Percentiles rank a stretch among this genome's conserved stretches.
Conservation (phyloP, 352 stramenopile genomes). For the Globisporangium alternatum region DNA sequence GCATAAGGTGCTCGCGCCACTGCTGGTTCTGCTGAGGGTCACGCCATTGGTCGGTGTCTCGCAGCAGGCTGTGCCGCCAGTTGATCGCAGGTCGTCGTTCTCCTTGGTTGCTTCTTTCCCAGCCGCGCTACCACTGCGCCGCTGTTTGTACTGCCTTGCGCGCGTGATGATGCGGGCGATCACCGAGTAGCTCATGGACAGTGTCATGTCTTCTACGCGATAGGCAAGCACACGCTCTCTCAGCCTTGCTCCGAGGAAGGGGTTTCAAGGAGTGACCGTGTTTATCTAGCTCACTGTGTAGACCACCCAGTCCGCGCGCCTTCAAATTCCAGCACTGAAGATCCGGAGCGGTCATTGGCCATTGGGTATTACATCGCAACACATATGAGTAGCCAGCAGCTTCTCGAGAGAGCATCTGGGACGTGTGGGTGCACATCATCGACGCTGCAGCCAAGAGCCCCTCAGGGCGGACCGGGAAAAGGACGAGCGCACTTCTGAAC, state of each 20-base stretch:
- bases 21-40: conserved; percentile 1
- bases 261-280: conserved; percentile 5
- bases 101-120: conserved; percentile 15
- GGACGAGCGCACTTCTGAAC: neutral
- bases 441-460: neutral
- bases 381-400: conserved; percentile 1
- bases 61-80: conserved; percentile 3
- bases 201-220: neutral
- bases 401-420: conserved; percentile 6
- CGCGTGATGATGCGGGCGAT: conserved; percentile 9
- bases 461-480: neutral
- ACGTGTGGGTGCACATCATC: neutral
- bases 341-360: conserved; percentile 2
- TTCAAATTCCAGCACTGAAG: neutral
- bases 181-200: conserved; percentile 21
- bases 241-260: conserved; percentile 3
- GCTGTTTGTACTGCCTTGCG: conserved; percentile 12
- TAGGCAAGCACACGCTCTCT: conserved; percentile 3
- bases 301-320: neutral
- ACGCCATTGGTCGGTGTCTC: neutral
- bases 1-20: conserved; percentile 5
- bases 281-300: neutral
- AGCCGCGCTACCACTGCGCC: neutral
- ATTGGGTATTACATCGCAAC: neutral
- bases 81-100: conserved; percentile 9